These are phyloP conservation scores for Neonectria magnoliae DNA, from an alignment of 2,329 filamentous ascomycete species.

Conservation along the genomic window DNA sequence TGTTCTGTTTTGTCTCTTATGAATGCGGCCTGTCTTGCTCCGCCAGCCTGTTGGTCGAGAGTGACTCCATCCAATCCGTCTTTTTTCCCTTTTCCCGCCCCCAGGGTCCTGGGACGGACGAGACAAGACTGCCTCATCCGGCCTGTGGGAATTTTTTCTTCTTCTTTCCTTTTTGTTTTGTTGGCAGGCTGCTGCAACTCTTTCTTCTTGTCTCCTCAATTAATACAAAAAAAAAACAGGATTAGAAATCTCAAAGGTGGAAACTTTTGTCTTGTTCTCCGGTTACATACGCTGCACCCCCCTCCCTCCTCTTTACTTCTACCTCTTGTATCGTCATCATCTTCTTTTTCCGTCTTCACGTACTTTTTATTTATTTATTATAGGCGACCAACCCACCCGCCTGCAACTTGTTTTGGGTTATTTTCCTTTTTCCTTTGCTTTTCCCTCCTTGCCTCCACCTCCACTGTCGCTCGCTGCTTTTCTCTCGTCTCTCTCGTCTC, in stretches of 20 bases:
- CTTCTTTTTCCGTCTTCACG: not conserved
- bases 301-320: conserved; percentile 5
- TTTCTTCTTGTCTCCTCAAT: too few species aligned
- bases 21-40: too few species aligned
- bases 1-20: too few species aligned
- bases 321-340: conserved; percentile 13
- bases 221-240: too few species aligned
- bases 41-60: conserved; percentile 17
- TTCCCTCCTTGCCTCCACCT: conserved; percentile 26
- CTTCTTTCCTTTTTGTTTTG: too few species aligned
- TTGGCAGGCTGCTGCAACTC: not conserved
- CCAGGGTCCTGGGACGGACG: not conserved
- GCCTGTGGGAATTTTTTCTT: too few species aligned
- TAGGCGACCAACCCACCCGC: conserved; percentile 16
- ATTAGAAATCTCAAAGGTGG: too few species aligned
- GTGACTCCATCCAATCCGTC: conserved; percentile 18
- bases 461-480: conserved; percentile 7
- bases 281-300: not conserved
- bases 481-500: conserved; percentile 24
- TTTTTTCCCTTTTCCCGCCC: not conserved
- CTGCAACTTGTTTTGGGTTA: conserved; percentile 13
- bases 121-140: too few species aligned
- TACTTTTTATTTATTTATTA: conserved; percentile 27
- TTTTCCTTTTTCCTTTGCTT: conserved; percentile 25
- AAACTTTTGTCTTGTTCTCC: too few species aligned